These are phyloP conservation scores for Arabidopsis suecica DNA, from an alignment of 345 rosid genomes.

Conservation along the genomic window DNA sequence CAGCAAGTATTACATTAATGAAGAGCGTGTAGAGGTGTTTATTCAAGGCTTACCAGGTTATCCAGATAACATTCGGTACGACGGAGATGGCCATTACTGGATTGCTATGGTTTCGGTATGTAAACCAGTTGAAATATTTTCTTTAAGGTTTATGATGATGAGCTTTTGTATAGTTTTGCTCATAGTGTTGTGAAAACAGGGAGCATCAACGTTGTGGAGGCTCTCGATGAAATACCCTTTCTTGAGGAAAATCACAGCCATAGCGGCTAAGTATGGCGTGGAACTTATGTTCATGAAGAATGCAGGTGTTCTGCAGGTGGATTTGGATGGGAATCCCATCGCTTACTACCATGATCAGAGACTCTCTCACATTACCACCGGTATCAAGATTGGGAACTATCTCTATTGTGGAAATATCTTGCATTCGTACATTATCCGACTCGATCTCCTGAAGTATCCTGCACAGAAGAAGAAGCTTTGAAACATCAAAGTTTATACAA, in stretches of 20 bases:
- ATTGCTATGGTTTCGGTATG: conserved; percentile 60
- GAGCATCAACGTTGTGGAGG: conserved; percentile 32
- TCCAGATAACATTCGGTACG: conserved; percentile 76
- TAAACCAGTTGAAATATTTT: background rate
- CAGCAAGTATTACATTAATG: conserved; percentile 59
- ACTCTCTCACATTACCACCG: conserved; percentile 43
- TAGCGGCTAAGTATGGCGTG: conserved; percentile 36
- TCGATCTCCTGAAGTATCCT: conserved; percentile 51
- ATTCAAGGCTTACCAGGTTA: conserved; percentile 57
- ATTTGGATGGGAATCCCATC: conserved; percentile 62
- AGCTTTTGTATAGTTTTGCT: background rate
- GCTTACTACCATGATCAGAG: conserved; percentile 60
- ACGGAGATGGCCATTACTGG: conserved; percentile 71
- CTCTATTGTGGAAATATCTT: conserved; percentile 58
- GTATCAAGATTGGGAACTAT: conserved; percentile 60
- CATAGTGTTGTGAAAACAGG: conserved; percentile 34
- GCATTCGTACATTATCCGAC: conserved; percentile 50
- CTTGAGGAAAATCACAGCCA: conserved; percentile 51
- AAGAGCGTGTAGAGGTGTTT: conserved; percentile 55
- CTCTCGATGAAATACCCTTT: conserved; percentile 47
- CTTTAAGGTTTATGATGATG: background rate
- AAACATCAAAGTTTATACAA: background rate
- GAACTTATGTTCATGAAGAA: conserved; percentile 19
- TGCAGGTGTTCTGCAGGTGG: conserved; percentile 61
- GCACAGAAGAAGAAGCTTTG: conserved; percentile 41